These are phyloP conservation scores for Haberlea rhodopensis DNA, from an alignment of 257 asterid species.

Conservation along the genomic window DNA sequence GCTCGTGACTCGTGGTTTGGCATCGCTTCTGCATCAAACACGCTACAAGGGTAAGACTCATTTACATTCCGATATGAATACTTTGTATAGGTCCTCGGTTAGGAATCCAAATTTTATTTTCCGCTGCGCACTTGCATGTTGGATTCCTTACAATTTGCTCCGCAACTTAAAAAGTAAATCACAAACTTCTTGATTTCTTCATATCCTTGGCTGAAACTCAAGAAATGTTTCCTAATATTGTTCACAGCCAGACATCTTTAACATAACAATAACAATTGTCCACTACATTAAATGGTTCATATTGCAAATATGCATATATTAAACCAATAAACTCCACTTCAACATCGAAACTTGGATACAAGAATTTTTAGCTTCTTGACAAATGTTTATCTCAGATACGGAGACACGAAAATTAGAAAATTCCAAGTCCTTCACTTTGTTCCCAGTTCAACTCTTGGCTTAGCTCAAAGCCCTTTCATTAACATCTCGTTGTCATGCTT, in stretches of 20 bases:
- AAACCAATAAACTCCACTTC: too few relatives aligned
- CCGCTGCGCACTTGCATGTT: too few relatives aligned
- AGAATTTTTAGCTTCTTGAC: constrained; percentile 5
- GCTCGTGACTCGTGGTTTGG: too few relatives aligned
- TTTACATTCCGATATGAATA: too few relatives aligned
- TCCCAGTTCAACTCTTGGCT: constrained; percentile 63
- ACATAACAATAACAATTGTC: not conserved
- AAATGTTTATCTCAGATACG: constrained; percentile 16
- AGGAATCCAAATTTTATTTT: too few relatives aligned
- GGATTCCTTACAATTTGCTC: too few relatives aligned
- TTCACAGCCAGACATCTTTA: constrained; percentile 3
- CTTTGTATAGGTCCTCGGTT: too few relatives aligned
- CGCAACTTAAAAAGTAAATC: too few relatives aligned
- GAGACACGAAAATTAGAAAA: constrained; percentile 25
- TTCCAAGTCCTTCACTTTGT: constrained; percentile 29
- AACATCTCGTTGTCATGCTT: constrained; percentile 82
- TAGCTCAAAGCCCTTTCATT: constrained; percentile 77
- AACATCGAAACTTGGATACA: not conserved
- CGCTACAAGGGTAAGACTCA: too few relatives aligned
- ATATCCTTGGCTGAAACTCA: not conserved
- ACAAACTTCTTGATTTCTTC: not conserved
- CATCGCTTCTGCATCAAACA: too few relatives aligned
- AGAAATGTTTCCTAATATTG: not conserved
- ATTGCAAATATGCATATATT: too few relatives aligned
- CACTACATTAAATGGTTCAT: too few relatives aligned